Conservation (phyloP, 192 early-diverging fungal species). For the Haplosporangium gracile region DNA sequence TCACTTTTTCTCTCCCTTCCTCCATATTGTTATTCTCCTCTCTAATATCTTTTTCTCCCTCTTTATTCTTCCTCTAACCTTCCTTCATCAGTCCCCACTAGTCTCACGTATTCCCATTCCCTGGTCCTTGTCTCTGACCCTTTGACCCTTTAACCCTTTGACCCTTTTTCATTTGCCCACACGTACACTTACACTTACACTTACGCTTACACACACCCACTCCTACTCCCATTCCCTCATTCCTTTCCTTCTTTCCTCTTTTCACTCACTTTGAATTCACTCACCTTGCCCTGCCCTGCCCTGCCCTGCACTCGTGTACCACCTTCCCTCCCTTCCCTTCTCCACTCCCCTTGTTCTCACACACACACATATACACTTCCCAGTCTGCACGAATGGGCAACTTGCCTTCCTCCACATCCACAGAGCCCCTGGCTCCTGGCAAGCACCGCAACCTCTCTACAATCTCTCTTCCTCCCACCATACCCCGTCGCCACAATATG, state of each 20-base stretch:
- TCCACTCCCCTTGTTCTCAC: no score
- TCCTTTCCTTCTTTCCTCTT: no score
- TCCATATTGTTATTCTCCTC: neutral
- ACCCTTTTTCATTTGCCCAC: neutral
- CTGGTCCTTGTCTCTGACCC: conserved; percentile 1
- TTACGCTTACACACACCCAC: neutral
- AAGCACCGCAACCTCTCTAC: conserved; percentile 51
- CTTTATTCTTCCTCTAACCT: neutral
- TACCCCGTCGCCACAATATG: conserved; percentile 52
- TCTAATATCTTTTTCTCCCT: neutral
- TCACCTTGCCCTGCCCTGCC: neutral
- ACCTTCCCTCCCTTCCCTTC: no score
- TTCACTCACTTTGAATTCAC: no score
- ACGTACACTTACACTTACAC: neutral
- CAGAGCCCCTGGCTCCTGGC: conserved; percentile 52
- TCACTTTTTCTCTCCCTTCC: neutral
- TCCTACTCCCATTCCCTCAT: neutral
- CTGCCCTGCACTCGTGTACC: neutral
- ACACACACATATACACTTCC: neutral
- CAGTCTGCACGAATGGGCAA: conserved; percentile 47
- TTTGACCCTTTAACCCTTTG: neutral
- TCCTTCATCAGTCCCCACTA: neutral
- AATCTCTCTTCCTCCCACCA: conserved; percentile 50
- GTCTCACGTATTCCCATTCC: conserved; percentile 21
- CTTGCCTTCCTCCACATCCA: conserved; percentile 54